phyloP scores from a whole-genome alignment of 1,284 basidiomycete species.

The Cryptococcus maquisensis region DNA sequence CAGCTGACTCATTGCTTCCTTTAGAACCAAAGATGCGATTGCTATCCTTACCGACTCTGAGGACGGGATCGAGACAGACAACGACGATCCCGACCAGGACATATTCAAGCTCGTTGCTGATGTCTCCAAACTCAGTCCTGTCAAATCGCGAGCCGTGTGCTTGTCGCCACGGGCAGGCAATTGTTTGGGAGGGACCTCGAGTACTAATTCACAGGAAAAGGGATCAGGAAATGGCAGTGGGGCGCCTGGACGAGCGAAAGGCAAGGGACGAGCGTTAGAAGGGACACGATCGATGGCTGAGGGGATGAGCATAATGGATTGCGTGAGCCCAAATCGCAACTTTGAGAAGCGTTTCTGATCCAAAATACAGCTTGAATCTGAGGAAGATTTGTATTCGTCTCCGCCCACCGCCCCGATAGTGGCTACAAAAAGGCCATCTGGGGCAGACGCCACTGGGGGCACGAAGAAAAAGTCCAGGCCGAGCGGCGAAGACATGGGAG shows the following conservation, averaged over 20 bases:
- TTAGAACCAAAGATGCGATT: not conserved
- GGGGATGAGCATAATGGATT: too few species aligned
- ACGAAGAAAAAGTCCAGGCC: slow-evolving; percentile 7
- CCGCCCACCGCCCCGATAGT: not conserved
- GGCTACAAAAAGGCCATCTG: not conserved
- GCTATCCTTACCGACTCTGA: slow-evolving; percentile 14
- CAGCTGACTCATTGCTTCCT: too few species aligned
- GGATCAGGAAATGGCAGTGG: not conserved
- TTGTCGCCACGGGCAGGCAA: not conserved
- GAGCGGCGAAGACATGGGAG: not conserved
- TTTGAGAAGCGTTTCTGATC: too few species aligned
- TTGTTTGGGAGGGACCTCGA: too few species aligned
- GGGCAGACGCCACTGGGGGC: not conserved
- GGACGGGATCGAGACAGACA: not conserved
- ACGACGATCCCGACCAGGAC: not conserved
- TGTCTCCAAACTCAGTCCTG: too few species aligned
- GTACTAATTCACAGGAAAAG: too few species aligned
- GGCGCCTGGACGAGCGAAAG: not conserved
- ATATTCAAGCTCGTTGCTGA: too few species aligned
- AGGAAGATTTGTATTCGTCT: too few species aligned
- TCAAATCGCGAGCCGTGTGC: not conserved
- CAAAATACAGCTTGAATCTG: too few species aligned
- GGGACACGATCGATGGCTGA: not conserved
- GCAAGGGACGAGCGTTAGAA: not conserved
- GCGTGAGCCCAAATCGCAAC: not conserved